These are phyloP conservation scores for Alternaria viburni DNA, from an alignment of 2,329 filamentous ascomycete genomes.

Conservation along the genomic window DNA sequence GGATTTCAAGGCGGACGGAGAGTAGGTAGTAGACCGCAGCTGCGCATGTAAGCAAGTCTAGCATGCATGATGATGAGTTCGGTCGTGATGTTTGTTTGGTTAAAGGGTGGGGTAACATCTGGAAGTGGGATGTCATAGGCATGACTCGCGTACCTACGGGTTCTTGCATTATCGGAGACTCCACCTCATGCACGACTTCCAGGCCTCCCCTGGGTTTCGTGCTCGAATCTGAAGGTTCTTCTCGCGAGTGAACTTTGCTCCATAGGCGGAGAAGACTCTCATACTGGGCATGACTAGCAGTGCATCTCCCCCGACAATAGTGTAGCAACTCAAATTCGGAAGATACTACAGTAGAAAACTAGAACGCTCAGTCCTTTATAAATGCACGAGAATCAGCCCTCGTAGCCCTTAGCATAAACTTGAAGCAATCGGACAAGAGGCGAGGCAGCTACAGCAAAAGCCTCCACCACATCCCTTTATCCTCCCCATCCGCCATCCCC, in stretches of 20 bases:
- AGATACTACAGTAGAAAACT: not conserved
- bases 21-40: not conserved
- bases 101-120: slow-evolving; percentile 39
- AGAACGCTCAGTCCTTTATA: not conserved
- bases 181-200: not conserved
- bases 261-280: not conserved
- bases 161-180: slow-evolving; percentile 1
- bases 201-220: slow-evolving; percentile 13
- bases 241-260: not conserved
- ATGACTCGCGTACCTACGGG: slow-evolving; percentile 30
- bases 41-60: not conserved
- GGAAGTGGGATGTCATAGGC: slow-evolving; percentile 39
- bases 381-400: not conserved
- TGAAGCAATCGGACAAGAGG: not conserved
- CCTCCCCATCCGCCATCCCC: not conserved
- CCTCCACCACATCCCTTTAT: not conserved
- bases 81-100: slow-evolving; percentile 22
- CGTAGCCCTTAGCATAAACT: not conserved
- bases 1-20: not conserved
- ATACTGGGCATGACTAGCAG: not conserved
- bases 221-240: not conserved
- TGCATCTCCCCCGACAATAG: not conserved
- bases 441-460: not conserved
- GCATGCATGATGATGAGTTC: slow-evolving; percentile 12
- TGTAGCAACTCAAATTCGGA: not conserved